Base-by-base conservation (phyloP, 805 yeast species). In the Myxozyma nipponensis region DNA sequence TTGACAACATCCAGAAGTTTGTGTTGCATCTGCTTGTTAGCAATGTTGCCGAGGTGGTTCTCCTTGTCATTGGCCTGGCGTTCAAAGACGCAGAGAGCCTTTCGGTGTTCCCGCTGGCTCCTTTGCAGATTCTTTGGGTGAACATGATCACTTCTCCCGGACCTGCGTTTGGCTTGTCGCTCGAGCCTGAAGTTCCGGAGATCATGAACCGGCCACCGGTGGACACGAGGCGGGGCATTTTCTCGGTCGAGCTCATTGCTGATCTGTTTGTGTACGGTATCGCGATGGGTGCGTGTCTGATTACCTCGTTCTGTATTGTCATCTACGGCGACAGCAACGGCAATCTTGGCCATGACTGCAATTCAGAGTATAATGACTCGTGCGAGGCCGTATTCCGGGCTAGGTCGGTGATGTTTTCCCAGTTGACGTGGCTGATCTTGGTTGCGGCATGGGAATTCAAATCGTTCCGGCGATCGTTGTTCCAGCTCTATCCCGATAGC, bases 371-470 rank as follows among this genome's bases (percentile, higher is more conserved):
- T 46, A 69, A 69, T 37, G 70, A 63, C 1, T 52, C 69, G 0
- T 87, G 96, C 69, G 61, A 69, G 41, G 67, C 73, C 54, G 95
- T 87, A 10, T 86, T 82, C 69, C 74, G 77, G 60, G 86, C 89
- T 3, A 78, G 96, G 65, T 78, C 95, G 2, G 78, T 84, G 2
- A 77, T 89, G 0, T 87, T 87, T 72, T 84, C 84, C 1, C 78
- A 83, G 1, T 82, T 86, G 82, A 87, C 95, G 0, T 87, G 95
- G 95, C 78, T 90, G 70, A 84, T 91, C 2, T 74, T 87, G 52
- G 65, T 86, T 25, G 71, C 85, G 42, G 93, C 95, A 1, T 86
- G 93, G 93, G 93, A 86, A 68, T 87, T 86, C 60, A 75, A 85
- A 50, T 86, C 85, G 63, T 69, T 81, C 67, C 73, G 83, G 59